phyloP scores from a whole-genome alignment of 2,329 filamentous ascomycete species.

The Aspergillus sp. region DNA sequence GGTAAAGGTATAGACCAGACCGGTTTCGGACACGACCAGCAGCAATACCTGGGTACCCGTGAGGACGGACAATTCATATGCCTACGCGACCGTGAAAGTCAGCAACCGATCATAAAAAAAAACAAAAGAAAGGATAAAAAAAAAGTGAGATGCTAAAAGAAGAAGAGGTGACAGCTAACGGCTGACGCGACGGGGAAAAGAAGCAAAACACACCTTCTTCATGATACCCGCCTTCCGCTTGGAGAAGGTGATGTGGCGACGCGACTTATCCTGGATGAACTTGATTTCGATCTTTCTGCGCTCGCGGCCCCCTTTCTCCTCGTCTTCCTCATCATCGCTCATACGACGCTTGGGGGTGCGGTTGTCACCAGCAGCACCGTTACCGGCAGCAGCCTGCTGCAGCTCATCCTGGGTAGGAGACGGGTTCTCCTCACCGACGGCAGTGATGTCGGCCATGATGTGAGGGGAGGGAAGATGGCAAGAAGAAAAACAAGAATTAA shows the following conservation, averaged over 20 bases:
- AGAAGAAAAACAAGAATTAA: background rate
- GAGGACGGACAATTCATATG: constrained; percentile 93
- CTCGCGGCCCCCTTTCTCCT: constrained; percentile 95
- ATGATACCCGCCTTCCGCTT: constrained; percentile 99
- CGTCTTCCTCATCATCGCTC: constrained; percentile 89
- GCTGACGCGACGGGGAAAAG: constrained; percentile 19
- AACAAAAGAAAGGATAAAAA: constrained; percentile 1
- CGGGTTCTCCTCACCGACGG: constrained; percentile 67
- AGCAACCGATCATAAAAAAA: constrained; percentile 3
- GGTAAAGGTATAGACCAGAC: constrained; percentile 95
- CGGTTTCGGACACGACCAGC: constrained; percentile 93
- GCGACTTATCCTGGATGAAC: constrained; percentile 99
- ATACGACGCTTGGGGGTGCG: constrained; percentile 89
- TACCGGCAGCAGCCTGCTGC: constrained; percentile 49
- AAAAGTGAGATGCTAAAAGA: background rate
- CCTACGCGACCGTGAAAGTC: constrained; percentile 45
- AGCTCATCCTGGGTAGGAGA: constrained; percentile 66
- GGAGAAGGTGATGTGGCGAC: constrained; percentile 97
- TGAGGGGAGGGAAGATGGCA: constrained; percentile 7
- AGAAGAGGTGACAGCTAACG: too few relatives aligned
- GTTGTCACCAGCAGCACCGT: constrained; percentile 62
- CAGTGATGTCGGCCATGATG: constrained; percentile 69
- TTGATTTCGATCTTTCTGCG: constrained; percentile 99
- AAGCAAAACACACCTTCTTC: constrained; percentile 74
- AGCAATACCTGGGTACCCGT: constrained; percentile 96